Evolutionary conservation across 2,329 filamentous ascomycete species (phyloP).

Genomic region (Periglandula ipomoeae): DNA sequence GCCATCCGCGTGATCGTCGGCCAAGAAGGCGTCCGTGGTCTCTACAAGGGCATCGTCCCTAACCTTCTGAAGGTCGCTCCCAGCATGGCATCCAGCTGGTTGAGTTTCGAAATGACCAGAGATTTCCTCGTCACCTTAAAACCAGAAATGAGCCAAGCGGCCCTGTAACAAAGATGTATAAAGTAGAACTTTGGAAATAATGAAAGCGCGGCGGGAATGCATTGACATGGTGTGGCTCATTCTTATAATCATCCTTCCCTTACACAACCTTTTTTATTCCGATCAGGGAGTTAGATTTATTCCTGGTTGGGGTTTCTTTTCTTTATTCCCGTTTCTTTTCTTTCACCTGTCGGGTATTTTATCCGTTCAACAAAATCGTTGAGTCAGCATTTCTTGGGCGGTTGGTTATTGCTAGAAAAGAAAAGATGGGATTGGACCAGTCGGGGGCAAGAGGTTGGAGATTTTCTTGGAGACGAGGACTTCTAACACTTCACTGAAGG

Average conservation of each 20-base stretch:
- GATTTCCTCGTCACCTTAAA: slow-evolving; percentile 68
- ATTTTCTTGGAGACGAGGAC: not conserved
- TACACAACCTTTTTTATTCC: not conserved
- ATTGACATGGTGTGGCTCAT: slow-evolving; percentile 2
- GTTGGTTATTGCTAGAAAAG: slow-evolving; percentile 7
- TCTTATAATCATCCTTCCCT: not conserved
- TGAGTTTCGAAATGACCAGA: slow-evolving; percentile 89
- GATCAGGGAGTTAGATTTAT: not conserved
- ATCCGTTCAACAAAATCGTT: not conserved
- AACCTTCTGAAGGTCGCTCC: slow-evolving; percentile 96
- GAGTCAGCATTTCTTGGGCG: slow-evolving; percentile 8
- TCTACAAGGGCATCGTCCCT: slow-evolving; percentile 94
- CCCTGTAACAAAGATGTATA: slow-evolving; percentile 15
- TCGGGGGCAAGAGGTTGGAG: not conserved
- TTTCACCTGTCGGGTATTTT: slow-evolving; percentile 1
- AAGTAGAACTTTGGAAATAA: slow-evolving; percentile 1
- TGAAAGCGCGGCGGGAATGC: not conserved
- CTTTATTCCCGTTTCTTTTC: not conserved
- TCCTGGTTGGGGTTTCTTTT: not conserved
- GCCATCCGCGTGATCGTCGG: slow-evolving; percentile 72
- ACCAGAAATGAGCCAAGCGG: slow-evolving; percentile 25
- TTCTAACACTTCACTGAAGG: not conserved
- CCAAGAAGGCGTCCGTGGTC: slow-evolving; percentile 73
- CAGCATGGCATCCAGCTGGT: slow-evolving; percentile 97
- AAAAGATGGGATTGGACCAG: slow-evolving; percentile 1